phyloP scores from a whole-genome alignment of 1,284 basidiomycete species.

The Marasmius tenuissimus region DNA sequence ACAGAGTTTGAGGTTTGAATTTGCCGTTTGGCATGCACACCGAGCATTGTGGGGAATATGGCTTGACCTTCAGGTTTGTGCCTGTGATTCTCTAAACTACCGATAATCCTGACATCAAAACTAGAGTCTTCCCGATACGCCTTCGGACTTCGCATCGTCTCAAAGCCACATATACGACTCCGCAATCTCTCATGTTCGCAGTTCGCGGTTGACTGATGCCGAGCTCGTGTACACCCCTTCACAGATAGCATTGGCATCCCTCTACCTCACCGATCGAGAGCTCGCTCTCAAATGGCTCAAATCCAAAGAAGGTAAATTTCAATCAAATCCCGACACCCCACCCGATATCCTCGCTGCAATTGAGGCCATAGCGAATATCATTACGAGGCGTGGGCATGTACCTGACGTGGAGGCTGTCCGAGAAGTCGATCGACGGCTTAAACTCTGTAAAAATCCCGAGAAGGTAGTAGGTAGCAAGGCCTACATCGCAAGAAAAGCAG shows the following conservation, averaged over 20 bases:
- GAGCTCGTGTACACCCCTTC: constrained; percentile 92
- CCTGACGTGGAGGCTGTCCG: constrained; percentile 83
- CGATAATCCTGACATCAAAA: constrained; percentile 4
- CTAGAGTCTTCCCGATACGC: constrained; percentile 51
- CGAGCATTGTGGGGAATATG: constrained; percentile 88
- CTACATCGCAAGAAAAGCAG: constrained; percentile 64
- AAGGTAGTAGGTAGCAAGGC: constrained; percentile 86
- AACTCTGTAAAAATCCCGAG: constrained; percentile 89
- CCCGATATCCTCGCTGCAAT: constrained; percentile 39
- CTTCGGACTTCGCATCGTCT: constrained; percentile 40
- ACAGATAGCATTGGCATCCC: constrained; percentile 89
- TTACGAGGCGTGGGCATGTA: constrained; percentile 56
- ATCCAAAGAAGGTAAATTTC: constrained; percentile 39
- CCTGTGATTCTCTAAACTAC: constrained; percentile 8
- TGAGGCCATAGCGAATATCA: constrained; percentile 55
- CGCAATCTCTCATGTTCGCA: constrained; percentile 63
- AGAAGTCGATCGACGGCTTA: constrained; percentile 82
- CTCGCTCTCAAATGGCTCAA: constrained; percentile 66
- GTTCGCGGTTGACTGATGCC: constrained; percentile 84
- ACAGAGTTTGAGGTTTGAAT: constrained; percentile 92
- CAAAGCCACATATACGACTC: constrained; percentile 47
- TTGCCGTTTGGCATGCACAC: constrained; percentile 90
- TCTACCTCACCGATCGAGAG: constrained; percentile 63
- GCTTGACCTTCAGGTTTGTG: constrained; percentile 84
- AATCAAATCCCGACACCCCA: constrained; percentile 13